These are phyloP conservation scores for Golubevia sp. DNA, from an alignment of 1,284 basidiomycete genomes.

Conservation along the genomic window DNA sequence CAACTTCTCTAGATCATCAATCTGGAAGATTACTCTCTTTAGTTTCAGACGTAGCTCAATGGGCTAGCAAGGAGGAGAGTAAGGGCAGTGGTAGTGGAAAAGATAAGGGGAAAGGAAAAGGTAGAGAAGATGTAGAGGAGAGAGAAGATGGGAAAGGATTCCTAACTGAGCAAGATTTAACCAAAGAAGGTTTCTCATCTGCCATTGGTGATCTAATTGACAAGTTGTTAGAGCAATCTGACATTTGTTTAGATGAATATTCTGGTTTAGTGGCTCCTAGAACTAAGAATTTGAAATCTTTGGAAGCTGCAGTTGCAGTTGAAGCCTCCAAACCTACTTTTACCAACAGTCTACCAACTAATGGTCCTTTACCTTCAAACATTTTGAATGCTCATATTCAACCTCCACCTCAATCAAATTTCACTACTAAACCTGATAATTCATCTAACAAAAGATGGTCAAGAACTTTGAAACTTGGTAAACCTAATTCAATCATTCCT, in stretches of 20 bases:
- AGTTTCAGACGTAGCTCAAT: slow-evolving; percentile 24
- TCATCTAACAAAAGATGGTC: slow-evolving; percentile 27
- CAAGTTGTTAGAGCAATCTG: slow-evolving; percentile 48
- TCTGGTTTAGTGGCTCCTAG: slow-evolving; percentile 33
- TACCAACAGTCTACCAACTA: slow-evolving; percentile 9
- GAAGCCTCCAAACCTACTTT: background rate
- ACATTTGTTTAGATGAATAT: slow-evolving; percentile 52
- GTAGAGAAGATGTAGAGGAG: slow-evolving; percentile 4
- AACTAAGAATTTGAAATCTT: background rate
- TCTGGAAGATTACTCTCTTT: slow-evolving; percentile 19
- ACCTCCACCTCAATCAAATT: slow-evolving; percentile 40
- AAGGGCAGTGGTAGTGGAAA: background rate
- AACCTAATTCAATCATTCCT: slow-evolving; percentile 49
- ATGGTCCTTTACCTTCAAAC: slow-evolving; percentile 34
- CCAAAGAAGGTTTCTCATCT: slow-evolving; percentile 19
- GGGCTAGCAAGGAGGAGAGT: slow-evolving; percentile 12
- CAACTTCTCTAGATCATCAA: slow-evolving; percentile 23
- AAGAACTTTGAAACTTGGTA: slow-evolving; percentile 37
- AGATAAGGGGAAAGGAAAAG: background rate
- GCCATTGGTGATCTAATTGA: slow-evolving; percentile 49
- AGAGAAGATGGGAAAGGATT: slow-evolving; percentile 8
- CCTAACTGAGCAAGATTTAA: slow-evolving; percentile 1
- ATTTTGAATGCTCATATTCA: slow-evolving; percentile 48
- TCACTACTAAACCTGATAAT: slow-evolving; percentile 51
- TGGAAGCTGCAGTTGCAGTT: background rate